Conservation (phyloP, 2,329 filamentous ascomycete genomes). For the Emergomyces africanus region DNA sequence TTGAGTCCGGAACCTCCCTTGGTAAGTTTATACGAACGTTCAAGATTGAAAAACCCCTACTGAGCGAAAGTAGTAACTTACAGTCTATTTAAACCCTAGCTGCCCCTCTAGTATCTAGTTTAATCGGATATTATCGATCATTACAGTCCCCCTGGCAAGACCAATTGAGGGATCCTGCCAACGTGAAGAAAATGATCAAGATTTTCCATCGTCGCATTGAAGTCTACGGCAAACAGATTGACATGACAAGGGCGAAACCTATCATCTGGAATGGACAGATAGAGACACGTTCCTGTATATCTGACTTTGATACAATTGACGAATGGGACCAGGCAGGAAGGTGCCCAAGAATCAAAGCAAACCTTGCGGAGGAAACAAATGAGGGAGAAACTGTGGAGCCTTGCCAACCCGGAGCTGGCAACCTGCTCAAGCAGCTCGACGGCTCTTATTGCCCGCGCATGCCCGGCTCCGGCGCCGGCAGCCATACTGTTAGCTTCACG, state of each 20-base stretch:
- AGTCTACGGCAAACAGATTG: neutral
- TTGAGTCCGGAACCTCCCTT: neutral
- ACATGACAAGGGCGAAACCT: neutral
- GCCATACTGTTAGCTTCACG: slow-evolving; percentile 1
- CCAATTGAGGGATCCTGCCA: neutral
- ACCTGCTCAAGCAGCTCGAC: neutral
- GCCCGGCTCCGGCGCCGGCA: neutral
- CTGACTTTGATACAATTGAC: neutral
- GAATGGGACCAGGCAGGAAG: neutral
- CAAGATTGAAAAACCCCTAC: neutral
- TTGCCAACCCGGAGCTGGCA: neutral
- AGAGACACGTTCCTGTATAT: neutral
- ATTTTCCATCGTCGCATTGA: neutral
- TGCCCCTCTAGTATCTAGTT: neutral
- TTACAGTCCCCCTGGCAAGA: neutral
- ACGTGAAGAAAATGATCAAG: slow-evolving; percentile 1
- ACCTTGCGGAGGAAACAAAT: neutral
- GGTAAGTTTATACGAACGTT: neutral
- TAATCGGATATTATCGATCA: neutral
- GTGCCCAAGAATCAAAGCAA: neutral
- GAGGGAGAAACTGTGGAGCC: neutral
- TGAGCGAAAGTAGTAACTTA: neutral
- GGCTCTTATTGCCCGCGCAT: neutral
- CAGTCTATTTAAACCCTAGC: neutral
- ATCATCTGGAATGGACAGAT: neutral